A percentile compares a stretch with the other conserved stretches of the same genome.
Evolutionary conservation across 2,329 filamentous ascomycete genomes (phyloP).

Genomic region (Dactylellina cionopaga): DNA sequence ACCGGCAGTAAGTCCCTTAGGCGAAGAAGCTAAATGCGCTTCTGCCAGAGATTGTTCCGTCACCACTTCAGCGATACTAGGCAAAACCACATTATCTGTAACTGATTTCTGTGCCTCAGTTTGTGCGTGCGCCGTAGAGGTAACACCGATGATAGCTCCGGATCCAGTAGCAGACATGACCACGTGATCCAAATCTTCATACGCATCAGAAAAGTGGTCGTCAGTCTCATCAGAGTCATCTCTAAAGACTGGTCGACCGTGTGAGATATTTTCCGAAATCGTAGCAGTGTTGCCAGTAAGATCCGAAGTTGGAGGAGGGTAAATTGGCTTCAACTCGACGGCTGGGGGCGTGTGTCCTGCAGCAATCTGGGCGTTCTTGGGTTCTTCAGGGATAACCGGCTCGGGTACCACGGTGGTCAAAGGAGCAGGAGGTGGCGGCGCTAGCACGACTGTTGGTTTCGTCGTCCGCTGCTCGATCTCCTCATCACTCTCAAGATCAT

Average conservation of each 20-base stretch:
- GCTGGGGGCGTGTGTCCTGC: slow-evolving; percentile 36
- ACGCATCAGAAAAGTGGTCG: slow-evolving; percentile 48
- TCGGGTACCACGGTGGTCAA: background rate
- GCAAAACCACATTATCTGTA: slow-evolving; percentile 22
- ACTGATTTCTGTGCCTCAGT: background rate
- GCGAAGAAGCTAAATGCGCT: slow-evolving; percentile 9
- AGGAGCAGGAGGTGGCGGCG: slow-evolving; percentile 12
- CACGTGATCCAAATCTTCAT: slow-evolving; percentile 46
- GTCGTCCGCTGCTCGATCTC: background rate
- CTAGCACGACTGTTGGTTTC: background rate
- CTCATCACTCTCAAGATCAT: slow-evolving; percentile 31
- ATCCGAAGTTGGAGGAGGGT: slow-evolving; percentile 25
- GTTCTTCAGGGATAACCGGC: background rate
- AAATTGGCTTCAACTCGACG: slow-evolving; percentile 45
- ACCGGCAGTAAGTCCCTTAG: slow-evolving; percentile 13
- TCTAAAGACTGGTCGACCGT: slow-evolving; percentile 34
- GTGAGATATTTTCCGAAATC: slow-evolving; percentile 32
- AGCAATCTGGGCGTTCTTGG: slow-evolving; percentile 26
- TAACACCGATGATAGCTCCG: slow-evolving; percentile 38
- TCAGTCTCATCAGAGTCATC: slow-evolving; percentile 42
- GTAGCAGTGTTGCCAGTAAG: slow-evolving; percentile 18
- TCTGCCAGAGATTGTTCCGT: slow-evolving; percentile 25
- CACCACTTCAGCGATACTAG: slow-evolving; percentile 37
- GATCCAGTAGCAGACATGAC: slow-evolving; percentile 41
- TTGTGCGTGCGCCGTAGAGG: slow-evolving; percentile 8